Evolutionary conservation across 495 filamentous ascomycete genomes (phyloP).

Genomic region (Bryoglossum gracile): DNA sequence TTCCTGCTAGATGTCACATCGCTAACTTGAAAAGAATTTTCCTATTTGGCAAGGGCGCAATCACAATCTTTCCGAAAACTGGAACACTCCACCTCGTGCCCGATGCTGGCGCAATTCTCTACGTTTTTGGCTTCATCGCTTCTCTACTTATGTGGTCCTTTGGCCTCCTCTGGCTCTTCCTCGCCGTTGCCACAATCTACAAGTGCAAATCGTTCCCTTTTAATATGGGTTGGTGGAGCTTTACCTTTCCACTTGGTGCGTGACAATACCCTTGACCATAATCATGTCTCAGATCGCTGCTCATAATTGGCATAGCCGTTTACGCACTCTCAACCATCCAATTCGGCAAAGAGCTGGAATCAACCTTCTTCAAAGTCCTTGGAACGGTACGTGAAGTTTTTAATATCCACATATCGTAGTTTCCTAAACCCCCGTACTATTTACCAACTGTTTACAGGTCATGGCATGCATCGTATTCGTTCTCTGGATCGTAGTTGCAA

Average conservation of each 20-base stretch:
- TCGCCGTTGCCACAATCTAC: constrained; percentile 36
- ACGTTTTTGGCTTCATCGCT: constrained; percentile 43
- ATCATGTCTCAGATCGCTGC: no score
- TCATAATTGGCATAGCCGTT: constrained; percentile 50
- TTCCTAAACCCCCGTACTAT: neutral
- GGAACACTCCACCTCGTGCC: constrained; percentile 33
- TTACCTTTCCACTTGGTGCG: no score
- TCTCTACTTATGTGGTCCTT: constrained; percentile 55
- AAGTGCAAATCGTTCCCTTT: constrained; percentile 38
- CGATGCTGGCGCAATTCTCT: constrained; percentile 42
- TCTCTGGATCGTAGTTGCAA: constrained; percentile 42
- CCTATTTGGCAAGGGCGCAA: constrained; percentile 45
- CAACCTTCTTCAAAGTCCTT: constrained; percentile 44
- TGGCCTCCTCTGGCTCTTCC: constrained; percentile 52
- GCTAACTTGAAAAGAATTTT: no score
- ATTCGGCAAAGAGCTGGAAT: constrained; percentile 42
- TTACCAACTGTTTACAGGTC: constrained; percentile 27
- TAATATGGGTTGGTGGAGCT: constrained; percentile 62
- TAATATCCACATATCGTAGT: no score
- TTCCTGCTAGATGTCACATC: no score
- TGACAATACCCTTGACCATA: no score
- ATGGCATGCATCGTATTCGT: constrained; percentile 39
- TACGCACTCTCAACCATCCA: constrained; percentile 42
- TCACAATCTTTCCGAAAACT: constrained; percentile 42
- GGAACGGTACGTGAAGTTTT: constrained; percentile 44